phyloP scores from a whole-genome alignment of 129 eudicot genomes.

The Sambucus nigra region DNA sequence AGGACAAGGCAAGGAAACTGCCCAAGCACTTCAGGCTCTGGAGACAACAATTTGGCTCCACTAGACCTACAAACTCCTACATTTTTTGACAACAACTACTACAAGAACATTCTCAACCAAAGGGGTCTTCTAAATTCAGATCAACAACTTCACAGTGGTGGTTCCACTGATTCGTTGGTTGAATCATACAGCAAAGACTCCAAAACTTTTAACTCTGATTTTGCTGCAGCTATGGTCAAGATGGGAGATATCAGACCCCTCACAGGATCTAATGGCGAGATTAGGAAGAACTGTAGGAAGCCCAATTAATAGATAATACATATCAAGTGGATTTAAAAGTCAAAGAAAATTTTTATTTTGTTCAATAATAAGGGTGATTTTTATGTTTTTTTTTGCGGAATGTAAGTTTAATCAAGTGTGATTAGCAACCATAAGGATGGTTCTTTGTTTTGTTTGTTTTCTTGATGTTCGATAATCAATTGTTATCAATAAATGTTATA shows the following conservation, averaged over 20 bases:
- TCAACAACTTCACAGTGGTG: constrained; percentile 39
- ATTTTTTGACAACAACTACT: constrained; percentile 41
- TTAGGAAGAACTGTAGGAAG: constrained; percentile 46
- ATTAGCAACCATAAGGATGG: too few relatives aligned
- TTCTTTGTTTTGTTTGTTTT: too few relatives aligned
- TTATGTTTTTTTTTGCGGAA: too few relatives aligned
- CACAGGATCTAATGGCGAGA: constrained; percentile 53
- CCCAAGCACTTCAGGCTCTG: constrained; percentile 28
- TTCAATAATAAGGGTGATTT: not conserved
- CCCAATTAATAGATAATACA: constrained; percentile 27
- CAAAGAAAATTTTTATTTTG: not conserved
- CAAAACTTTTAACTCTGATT: constrained; percentile 19
- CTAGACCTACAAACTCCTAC: constrained; percentile 40
- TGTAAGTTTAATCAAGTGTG: too few relatives aligned
- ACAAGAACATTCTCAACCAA: constrained; percentile 22
- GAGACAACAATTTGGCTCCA: constrained; percentile 53
- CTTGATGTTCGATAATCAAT: too few relatives aligned
- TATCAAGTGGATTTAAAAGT: not conserved
- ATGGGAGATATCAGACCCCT: constrained; percentile 63
- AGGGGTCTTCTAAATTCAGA: constrained; percentile 61
- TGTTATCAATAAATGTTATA: too few relatives aligned
- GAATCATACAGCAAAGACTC: constrained; percentile 23
- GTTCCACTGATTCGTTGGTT: constrained; percentile 36
- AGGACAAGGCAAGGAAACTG: constrained; percentile 29
- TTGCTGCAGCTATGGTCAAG: constrained; percentile 51